phyloP scores from a whole-genome alignment of 345 rosid genomes.

The Hibiscus mutabilis region DNA sequence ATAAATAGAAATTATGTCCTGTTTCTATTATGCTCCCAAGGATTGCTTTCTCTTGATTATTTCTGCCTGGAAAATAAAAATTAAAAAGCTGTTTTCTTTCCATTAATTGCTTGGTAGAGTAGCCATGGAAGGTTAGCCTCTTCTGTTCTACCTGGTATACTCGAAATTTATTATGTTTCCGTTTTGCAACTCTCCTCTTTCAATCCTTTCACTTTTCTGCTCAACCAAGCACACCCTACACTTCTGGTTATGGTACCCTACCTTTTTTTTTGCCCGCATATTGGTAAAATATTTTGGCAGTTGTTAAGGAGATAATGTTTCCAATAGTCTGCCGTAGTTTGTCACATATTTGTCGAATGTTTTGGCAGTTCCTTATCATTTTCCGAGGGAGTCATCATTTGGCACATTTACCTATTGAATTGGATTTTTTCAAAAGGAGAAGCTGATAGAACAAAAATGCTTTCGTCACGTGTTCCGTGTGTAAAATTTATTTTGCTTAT shows the following conservation, averaged over 20 bases:
- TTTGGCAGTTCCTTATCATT: neutral
- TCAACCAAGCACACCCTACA: neutral
- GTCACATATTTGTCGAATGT: neutral
- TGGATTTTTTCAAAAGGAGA: neutral
- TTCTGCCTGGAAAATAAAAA: neutral
- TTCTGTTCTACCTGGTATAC: too few species aligned
- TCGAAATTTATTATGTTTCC: neutral
- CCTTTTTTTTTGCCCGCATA: conserved; percentile 9
- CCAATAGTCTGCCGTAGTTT: neutral
- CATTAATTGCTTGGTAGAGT: too few species aligned
- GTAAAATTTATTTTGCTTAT: neutral
- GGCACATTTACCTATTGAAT: conserved; percentile 1
- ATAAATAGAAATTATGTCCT: conserved; percentile 8
- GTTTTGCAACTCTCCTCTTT: neutral
- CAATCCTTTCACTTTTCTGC: neutral
- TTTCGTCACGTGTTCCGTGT: neutral
- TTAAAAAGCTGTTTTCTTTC: too few species aligned
- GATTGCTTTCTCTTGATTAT: neutral
- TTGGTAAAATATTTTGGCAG: neutral
- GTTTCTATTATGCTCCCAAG: conserved; percentile 8
- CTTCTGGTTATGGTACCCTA: conserved; percentile 21
- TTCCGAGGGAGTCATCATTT: neutral
- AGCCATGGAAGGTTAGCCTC: too few species aligned
- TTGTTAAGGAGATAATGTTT: neutral
- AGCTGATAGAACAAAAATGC: neutral